These are phyloP conservation scores for Malania oleifera DNA, from an alignment of 164 flowering plant species.

Conservation along the genomic window DNA sequence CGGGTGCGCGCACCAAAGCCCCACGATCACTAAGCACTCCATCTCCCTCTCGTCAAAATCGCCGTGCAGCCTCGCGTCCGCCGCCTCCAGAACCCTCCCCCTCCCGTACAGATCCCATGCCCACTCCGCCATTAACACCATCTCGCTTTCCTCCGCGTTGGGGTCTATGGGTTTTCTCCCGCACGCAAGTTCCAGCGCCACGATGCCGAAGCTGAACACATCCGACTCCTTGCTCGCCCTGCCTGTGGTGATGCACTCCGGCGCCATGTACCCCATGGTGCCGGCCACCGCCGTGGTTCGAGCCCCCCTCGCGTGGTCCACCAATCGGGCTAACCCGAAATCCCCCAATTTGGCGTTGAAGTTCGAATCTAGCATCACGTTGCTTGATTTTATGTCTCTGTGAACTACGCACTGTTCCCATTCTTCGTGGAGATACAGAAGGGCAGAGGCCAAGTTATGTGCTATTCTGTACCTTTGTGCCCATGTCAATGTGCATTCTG, in stretches of 20 bases:
- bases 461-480: conserved; percentile 28
- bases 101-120: conserved; percentile 23
- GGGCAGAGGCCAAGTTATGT: conserved; percentile 21
- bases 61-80: conserved; percentile 7
- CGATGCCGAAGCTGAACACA: conserved; percentile 27
- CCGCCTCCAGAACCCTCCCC: conserved; percentile 12
- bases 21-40: not conserved
- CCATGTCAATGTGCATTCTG: conserved; percentile 19
- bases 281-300: conserved; percentile 24
- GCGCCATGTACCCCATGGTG: conserved; percentile 30
- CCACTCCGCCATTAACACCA: conserved; percentile 9
- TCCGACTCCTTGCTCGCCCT: conserved; percentile 25
- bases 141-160: not conserved
- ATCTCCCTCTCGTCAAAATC: not conserved
- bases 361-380: conserved; percentile 22
- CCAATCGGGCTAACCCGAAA: conserved; percentile 31
- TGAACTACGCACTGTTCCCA: conserved; percentile 37
- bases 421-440: conserved; percentile 41
- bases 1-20: conserved; percentile 4
- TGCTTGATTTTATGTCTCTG: conserved; percentile 25
- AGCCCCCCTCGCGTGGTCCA: conserved; percentile 19
- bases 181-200: conserved; percentile 19
- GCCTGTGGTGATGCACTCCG: conserved; percentile 16
- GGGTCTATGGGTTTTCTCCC: conserved; percentile 14
- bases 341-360: conserved; percentile 31